A percentile compares a stretch with the other conserved stretches of the same genome.
Evolutionary conservation across 2,329 filamentous ascomycete genomes (phyloP).

Genomic region (Pseudogymnoascus verrucosus): DNA sequence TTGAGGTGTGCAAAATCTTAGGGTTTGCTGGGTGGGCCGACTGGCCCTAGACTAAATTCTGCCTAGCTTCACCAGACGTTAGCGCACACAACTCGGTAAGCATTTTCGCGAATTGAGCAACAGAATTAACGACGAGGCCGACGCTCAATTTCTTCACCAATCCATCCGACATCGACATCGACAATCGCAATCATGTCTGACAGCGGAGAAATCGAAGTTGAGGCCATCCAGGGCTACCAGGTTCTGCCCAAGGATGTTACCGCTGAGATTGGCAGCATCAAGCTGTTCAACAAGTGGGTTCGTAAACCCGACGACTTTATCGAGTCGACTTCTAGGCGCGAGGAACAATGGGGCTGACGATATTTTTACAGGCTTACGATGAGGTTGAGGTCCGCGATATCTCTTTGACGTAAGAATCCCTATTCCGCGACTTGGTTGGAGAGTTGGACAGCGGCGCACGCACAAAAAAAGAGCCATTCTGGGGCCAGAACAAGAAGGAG

Average conservation of each 20-base stretch:
- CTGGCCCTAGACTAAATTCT: constrained; percentile 6
- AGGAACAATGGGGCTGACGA: constrained; percentile 9
- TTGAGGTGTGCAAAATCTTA: constrained; percentile 8
- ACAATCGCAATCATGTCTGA: constrained; percentile 72
- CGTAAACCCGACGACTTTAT: constrained; percentile 11
- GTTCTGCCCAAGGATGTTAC: constrained; percentile 90
- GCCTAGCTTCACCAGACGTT: not conserved
- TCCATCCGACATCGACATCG: constrained; percentile 9
- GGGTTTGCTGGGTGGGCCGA: constrained; percentile 6
- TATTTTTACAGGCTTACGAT: constrained; percentile 59
- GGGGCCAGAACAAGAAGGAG: constrained; percentile 2
- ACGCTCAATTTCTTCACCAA: constrained; percentile 10
- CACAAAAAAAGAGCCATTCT: not conserved
- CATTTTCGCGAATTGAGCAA: constrained; percentile 10
- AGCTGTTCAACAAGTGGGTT: constrained; percentile 93
- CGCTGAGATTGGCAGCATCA: constrained; percentile 82
- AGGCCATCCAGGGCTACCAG: constrained; percentile 64
- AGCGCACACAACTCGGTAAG: constrained; percentile 8
- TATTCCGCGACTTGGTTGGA: constrained; percentile 9
- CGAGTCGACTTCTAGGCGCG: constrained; percentile 3
- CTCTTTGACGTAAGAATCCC: constrained; percentile 85
- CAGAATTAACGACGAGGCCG: constrained; percentile 9
- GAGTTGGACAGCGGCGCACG: not conserved
- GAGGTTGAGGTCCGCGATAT: constrained; percentile 99
- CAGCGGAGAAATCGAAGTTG: constrained; percentile 87